A percentile compares a stretch with the other conserved stretches of the same genome.
phyloP scores from a whole-genome alignment of 306 rosid genomes.

The Clitoria ternatea region DNA sequence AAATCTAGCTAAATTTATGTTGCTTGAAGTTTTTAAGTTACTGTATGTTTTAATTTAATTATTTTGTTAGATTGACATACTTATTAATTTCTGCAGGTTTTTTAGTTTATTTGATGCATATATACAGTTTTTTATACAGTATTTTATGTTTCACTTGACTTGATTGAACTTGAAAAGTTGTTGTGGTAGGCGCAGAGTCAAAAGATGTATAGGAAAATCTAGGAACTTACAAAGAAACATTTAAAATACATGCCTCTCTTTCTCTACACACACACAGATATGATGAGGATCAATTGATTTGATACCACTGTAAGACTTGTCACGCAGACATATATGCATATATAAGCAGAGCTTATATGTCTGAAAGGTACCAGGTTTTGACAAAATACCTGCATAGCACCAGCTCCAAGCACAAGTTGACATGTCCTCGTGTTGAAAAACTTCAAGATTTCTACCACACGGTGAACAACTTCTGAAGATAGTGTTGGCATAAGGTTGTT shows the following conservation, averaged over 20 bases:
- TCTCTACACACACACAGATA: neutral
- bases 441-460: conserved; percentile 89
- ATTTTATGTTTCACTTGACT: too few species aligned
- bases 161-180: too few species aligned
- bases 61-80: too few species aligned
- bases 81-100: too few species aligned
- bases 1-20: too few species aligned
- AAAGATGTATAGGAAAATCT: neutral
- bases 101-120: too few species aligned
- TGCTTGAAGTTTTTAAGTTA: too few species aligned
- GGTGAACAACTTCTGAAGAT: conserved; percentile 94
- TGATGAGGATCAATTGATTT: neutral
- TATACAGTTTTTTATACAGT: too few species aligned
- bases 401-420: conserved; percentile 99
- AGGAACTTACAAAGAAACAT: neutral
- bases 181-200: too few species aligned
- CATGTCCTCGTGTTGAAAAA: conserved; percentile 97
- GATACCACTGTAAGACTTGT: neutral
- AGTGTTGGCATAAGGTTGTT: conserved; percentile 72
- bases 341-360: neutral
- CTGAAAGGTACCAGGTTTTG: neutral
- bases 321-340: neutral
- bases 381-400: conserved; percentile 94
- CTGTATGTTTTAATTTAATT: too few species aligned
- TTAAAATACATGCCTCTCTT: neutral